Percentiles rank a stretch among this genome's conserved stretches.
Evolutionary conservation across 306 rosid genomes (phyloP).

Genomic region (Pterocarpus macrocarpus): DNA sequence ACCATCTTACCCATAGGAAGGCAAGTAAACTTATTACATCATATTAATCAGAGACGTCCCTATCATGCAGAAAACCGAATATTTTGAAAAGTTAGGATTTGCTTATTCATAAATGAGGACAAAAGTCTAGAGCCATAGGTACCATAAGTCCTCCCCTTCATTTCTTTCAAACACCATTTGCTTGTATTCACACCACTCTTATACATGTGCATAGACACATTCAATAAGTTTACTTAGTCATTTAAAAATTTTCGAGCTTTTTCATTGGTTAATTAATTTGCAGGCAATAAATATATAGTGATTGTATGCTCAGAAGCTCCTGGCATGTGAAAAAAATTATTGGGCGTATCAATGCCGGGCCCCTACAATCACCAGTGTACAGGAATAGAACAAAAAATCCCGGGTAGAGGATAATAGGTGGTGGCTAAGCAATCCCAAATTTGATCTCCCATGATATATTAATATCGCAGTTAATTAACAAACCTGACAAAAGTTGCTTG

Average conservation of each 20-base stretch:
- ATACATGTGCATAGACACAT: conserved; percentile 54
- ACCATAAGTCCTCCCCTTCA: conserved; percentile 34
- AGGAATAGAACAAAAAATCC: conserved; percentile 69
- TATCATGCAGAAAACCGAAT: not conserved
- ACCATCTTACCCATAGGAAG: not conserved
- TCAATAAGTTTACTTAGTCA: conserved; percentile 44
- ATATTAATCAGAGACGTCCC: not conserved
- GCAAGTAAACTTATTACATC: not conserved
- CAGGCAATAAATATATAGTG: conserved; percentile 1
- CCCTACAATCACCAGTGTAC: conserved; percentile 45
- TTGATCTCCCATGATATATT: conserved; percentile 40
- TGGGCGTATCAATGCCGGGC: conserved; percentile 45
- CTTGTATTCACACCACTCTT: conserved; percentile 30
- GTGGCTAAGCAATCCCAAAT: conserved; percentile 51
- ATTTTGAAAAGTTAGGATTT: not conserved
- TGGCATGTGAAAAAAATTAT: conserved; percentile 76
- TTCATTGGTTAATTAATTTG: conserved; percentile 37
- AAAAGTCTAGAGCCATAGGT: conserved; percentile 15
- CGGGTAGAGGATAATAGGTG: conserved; percentile 50
- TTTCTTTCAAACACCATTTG: conserved; percentile 44
- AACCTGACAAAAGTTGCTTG: conserved; percentile 34
- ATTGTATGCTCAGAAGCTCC: conserved; percentile 43
- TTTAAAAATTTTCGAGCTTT: conserved; percentile 17
- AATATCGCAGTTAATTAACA: not conserved
- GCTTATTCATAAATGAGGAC: conserved; percentile 26